A percentile compares a stretch with the other conserved stretches of the same genome.
phyloP scores from a whole-genome alignment of 2,329 filamentous ascomycete genomes.

The Colletotrichum horii region DNA sequence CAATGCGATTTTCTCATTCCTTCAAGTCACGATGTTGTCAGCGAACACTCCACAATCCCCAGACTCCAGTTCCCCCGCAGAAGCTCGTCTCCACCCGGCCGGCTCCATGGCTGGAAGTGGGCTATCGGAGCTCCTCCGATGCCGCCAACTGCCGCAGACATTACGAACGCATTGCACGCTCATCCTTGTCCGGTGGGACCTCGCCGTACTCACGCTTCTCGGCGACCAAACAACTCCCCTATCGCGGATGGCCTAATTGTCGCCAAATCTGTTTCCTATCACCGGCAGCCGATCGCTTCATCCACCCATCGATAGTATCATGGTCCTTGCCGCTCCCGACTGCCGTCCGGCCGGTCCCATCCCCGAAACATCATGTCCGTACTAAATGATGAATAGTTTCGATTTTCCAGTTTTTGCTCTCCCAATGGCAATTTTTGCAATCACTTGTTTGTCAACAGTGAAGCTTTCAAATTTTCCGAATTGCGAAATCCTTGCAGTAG shows the following conservation, averaged over 20 bases:
- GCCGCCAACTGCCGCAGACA: not conserved
- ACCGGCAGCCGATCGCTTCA: constrained; percentile 4
- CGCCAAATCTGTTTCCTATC: not conserved
- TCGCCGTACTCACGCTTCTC: not conserved
- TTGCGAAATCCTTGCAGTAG: not conserved
- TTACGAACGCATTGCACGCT: not conserved
- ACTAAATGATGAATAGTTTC: not conserved
- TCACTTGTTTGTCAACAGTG: not conserved
- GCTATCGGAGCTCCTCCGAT: not conserved
- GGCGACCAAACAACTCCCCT: not conserved
- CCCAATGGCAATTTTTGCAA: not conserved
- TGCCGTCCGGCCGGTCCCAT: not conserved
- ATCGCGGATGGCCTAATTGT: not conserved
- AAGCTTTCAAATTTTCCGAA: not conserved
- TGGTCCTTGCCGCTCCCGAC: constrained; percentile 6
- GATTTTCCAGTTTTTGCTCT: not conserved
- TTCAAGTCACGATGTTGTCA: not conserved
- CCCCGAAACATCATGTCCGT: not conserved
- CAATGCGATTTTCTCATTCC: not conserved
- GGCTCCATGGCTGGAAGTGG: not conserved
- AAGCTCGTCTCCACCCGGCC: not conserved
- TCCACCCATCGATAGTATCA: not conserved
- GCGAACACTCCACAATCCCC: not conserved
- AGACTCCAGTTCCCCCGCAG: not conserved
- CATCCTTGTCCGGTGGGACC: not conserved